phyloP scores from a whole-genome alignment of 1,139 yeast genomes.

The Diutina mesorugosa region DNA sequence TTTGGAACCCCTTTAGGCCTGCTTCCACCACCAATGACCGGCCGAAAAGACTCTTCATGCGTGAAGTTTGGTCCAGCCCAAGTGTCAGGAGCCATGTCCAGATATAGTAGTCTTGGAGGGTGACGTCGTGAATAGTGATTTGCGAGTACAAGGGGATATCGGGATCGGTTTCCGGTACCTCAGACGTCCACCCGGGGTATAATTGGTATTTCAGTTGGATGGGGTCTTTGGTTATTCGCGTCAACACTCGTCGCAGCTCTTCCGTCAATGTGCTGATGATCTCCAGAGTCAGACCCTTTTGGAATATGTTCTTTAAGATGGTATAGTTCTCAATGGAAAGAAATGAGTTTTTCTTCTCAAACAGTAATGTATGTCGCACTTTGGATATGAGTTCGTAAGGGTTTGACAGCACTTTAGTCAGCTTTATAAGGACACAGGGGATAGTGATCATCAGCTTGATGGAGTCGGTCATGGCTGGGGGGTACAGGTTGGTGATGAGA shows the following conservation, averaged over 20 bases:
- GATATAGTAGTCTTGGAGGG: constrained; percentile 75
- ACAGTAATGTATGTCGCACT: constrained; percentile 51
- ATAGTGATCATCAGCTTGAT: constrained; percentile 27
- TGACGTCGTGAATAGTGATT: constrained; percentile 47
- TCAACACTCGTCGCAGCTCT: constrained; percentile 60
- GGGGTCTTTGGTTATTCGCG: constrained; percentile 38
- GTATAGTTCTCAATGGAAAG: constrained; percentile 72
- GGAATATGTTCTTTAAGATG: constrained; percentile 58
- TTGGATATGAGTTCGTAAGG: constrained; percentile 37
- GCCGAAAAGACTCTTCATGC: constrained; percentile 61
- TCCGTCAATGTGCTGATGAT: constrained; percentile 56
- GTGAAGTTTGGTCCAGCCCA: constrained; percentile 60
- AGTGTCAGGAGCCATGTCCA: constrained; percentile 85
- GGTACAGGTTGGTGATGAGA: constrained; percentile 51
- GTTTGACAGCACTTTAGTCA: constrained; percentile 43
- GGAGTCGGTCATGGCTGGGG: constrained; percentile 35
- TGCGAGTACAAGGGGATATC: constrained; percentile 30
- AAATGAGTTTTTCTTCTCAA: constrained; percentile 58
- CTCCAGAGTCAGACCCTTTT: constrained; percentile 40
- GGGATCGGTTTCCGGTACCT: constrained; percentile 9
- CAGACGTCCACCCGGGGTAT: constrained; percentile 33
- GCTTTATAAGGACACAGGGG: constrained; percentile 53
- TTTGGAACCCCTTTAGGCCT: constrained; percentile 61
- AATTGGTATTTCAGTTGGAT: constrained; percentile 24
- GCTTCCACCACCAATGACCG: constrained; percentile 68